Base-by-base conservation (phyloP, 2,329 filamentous ascomycete species). In the Eurotiales sp. region DNA sequence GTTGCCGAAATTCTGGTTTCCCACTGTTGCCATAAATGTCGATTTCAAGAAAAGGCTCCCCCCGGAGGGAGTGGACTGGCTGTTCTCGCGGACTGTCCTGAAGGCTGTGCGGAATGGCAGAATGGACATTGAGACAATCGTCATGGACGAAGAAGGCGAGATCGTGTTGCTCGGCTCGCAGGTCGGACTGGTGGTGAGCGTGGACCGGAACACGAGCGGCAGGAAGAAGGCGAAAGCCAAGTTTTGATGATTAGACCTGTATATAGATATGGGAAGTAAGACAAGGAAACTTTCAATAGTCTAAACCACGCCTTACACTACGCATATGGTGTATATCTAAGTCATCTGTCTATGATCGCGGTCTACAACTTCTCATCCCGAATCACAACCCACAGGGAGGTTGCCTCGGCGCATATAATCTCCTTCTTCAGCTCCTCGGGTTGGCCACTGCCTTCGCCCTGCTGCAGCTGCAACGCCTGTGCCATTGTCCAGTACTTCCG, bases 41-140 rank as follows among this genome's bases (percentile, higher is more conserved):
- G 88, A 95, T 56, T 73, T 90, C 34, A 93, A 92, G 73, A 88
- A 86, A 64, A 66, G 77, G 6, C 65, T 95, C 40, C 87, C 87
- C 0, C 69, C 72, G 3, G 79, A 81, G 37, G 88, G 88, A 0
- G 81, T 82, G 1, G 83, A 88, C 64, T 93, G 86, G 84, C 64
- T 95, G 48, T 85, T 85, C 59, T 74, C 84, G 36, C 76, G 87
- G 27, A 76, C 85, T 11, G 76, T 79, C 50, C 76, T 83, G 4
- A 90, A 88, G 68, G 72, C 77, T 66, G 80, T 91, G 37, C 77
- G 76, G 57, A 84, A 89, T 56, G 88, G 88, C 1, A 75, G 86
- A 53, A 84, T 88, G 64, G 89, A 95, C 71, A 62, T 90, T 41
- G 86, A 92, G 57, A 76, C 92, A 19, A 70, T 84, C 23, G 71